Evolutionary conservation across 192 early-diverging fungal genomes (phyloP).

Genomic region (Borealophlyctis nickersoniae): DNA sequence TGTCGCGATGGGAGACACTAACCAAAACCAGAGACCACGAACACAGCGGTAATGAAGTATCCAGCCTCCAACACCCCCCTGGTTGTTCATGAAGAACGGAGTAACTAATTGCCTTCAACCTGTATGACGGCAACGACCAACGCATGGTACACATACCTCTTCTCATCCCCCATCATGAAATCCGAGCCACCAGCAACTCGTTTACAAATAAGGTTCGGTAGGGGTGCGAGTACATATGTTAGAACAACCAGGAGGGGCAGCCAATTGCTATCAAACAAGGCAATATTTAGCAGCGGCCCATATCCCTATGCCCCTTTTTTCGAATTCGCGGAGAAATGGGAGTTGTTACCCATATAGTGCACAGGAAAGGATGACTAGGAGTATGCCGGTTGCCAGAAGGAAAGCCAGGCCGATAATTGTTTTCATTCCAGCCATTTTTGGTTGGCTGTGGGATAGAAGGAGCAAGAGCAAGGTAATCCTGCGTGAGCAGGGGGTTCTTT

Average conservation of each 20-base stretch:
- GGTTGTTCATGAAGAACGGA: neutral
- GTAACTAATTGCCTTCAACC: conserved; percentile 17
- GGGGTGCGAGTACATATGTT: conserved; percentile 85
- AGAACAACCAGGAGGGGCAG: conserved; percentile 91
- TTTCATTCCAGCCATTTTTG: conserved; percentile 41
- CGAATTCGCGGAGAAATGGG: conserved; percentile 2
- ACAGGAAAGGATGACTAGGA: conserved; percentile 92
- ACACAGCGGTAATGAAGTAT: conserved; percentile 84
- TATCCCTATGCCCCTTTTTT: neutral
- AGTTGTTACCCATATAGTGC: conserved; percentile 74
- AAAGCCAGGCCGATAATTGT: conserved; percentile 85
- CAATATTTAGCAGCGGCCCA: neutral
- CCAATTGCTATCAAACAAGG: conserved; percentile 88
- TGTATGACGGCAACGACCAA: conserved; percentile 13
- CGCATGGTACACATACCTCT: too few species aligned
- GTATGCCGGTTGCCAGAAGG: conserved; percentile 85
- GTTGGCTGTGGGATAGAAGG: conserved; percentile 4
- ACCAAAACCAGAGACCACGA: conserved; percentile 91
- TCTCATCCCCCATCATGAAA: conserved; percentile 17
- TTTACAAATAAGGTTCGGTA: conserved; percentile 86
- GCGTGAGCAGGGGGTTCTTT: too few species aligned
- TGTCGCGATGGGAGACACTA: conserved; percentile 18
- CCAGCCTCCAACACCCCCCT: conserved; percentile 55
- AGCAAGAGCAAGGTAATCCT: too few species aligned
- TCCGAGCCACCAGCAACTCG: conserved; percentile 60